These are phyloP conservation scores for Linnemannia elongata DNA, from an alignment of 192 early-diverging fungal species.

Conservation along the genomic window DNA sequence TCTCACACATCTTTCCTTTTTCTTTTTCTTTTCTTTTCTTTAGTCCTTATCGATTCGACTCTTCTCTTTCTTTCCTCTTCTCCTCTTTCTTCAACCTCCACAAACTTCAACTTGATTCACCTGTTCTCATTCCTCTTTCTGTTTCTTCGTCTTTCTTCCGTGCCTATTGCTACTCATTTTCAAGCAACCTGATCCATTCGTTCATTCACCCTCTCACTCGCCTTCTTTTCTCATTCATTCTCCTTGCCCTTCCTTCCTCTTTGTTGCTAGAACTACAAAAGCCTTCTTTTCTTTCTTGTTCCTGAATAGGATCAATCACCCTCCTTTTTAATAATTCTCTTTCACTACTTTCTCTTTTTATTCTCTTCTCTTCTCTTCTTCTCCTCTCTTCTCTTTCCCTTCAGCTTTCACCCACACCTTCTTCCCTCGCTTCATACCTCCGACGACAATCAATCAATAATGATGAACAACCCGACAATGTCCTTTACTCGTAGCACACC, in stretches of 20 bases:
- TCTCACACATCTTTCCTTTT: neutral
- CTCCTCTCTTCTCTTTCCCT: constrained; percentile 5
- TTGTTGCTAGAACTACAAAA: neutral
- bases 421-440: neutral
- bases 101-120: neutral
- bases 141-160: neutral
- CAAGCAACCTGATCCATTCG: neutral
- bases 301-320: neutral
- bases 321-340: constrained; percentile 1
- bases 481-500: constrained; percentile 20
- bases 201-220: constrained; percentile 2
- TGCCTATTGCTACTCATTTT: neutral
- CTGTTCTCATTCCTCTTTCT: neutral
- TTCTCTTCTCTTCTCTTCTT: neutral
- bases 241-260: neutral
- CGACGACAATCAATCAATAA: neutral
- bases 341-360: neutral
- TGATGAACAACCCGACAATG: constrained; percentile 10
- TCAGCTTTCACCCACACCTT: neutral
- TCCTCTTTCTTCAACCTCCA: neutral
- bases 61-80: neutral
- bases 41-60: neutral
- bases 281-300: constrained; percentile 3
- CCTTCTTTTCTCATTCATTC: constrained; percentile 1
- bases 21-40: neutral